Conservation (phyloP, 768 basidiomycete species). For the Pleurotus citrinopileatus region DNA sequence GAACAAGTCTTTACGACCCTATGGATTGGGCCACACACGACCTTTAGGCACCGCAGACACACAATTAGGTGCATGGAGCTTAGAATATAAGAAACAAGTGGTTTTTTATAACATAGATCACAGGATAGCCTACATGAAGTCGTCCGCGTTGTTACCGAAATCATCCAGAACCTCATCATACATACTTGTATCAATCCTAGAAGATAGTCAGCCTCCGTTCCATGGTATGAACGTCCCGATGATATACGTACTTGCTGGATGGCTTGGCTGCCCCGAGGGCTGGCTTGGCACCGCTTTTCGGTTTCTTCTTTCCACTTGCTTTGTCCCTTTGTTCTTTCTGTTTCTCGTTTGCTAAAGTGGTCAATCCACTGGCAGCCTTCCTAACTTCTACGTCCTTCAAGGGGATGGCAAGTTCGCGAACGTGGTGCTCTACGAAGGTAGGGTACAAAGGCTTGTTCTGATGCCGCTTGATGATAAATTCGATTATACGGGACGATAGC, state of each 20-base stretch:
- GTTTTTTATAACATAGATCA: too few species aligned
- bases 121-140: slow-evolving; percentile 80
- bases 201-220: slow-evolving; percentile 7
- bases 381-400: slow-evolving; percentile 90
- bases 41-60: too few species aligned
- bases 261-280: slow-evolving; percentile 70
- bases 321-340: slow-evolving; percentile 88
- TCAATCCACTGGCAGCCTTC: slow-evolving; percentile 82
- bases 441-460: slow-evolving; percentile 80
- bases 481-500: slow-evolving; percentile 72
- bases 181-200: slow-evolving; percentile 70
- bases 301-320: slow-evolving; percentile 87
- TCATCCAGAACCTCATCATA: slow-evolving; percentile 94
- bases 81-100: too few species aligned
- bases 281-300: slow-evolving; percentile 69
- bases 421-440: slow-evolving; percentile 81
- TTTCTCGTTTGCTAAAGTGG: slow-evolving; percentile 92
- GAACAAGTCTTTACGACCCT: too few species aligned
- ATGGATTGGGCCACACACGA: too few species aligned
- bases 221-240: neutral
- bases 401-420: slow-evolving; percentile 68
- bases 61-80: too few species aligned
- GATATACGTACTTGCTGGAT: slow-evolving; percentile 49
- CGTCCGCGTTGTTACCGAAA: slow-evolving; percentile 68
- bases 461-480: slow-evolving; percentile 75